A percentile compares a stretch with the other conserved stretches of the same genome.
These are phyloP conservation scores for Xylariales sp. DNA, from an alignment of 2,329 filamentous ascomycete species.

Conservation along the genomic window DNA sequence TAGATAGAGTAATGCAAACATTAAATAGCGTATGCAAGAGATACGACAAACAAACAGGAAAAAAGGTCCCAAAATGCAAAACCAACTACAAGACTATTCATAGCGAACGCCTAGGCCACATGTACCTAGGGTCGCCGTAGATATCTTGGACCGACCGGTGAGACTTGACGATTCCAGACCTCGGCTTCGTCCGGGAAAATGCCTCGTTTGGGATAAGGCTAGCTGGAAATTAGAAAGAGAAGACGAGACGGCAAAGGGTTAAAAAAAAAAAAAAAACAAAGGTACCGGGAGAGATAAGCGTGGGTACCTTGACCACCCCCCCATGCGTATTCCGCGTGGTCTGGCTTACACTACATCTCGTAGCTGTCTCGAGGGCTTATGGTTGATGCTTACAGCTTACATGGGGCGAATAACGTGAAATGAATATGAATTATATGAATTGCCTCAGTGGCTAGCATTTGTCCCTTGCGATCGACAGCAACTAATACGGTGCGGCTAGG, in stretches of 20 bases:
- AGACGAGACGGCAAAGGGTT: not conserved
- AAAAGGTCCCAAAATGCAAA: slow-evolving; percentile 8
- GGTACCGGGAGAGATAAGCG: not conserved
- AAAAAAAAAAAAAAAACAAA: not conserved
- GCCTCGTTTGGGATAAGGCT: slow-evolving; percentile 3
- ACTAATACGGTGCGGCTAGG: slow-evolving; percentile 14
- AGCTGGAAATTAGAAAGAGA: slow-evolving; percentile 6
- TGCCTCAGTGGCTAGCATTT: not conserved
- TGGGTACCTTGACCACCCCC: not conserved
- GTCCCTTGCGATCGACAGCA: not conserved
- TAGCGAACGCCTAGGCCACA: slow-evolving; percentile 30
- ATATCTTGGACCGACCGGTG: slow-evolving; percentile 27
- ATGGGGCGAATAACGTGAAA: not conserved
- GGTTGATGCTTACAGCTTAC: slow-evolving; percentile 16
- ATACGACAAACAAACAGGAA: not conserved
- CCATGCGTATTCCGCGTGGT: slow-evolving; percentile 8
- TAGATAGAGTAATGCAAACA: not conserved
- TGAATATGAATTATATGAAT: not conserved
- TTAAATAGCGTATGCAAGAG: not conserved
- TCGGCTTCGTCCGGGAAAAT: slow-evolving; percentile 21
- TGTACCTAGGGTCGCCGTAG: not conserved
- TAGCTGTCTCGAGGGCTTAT: not conserved
- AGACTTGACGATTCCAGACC: slow-evolving; percentile 25
- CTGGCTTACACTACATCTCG: slow-evolving; percentile 17
- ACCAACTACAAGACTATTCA: slow-evolving; percentile 24